These are phyloP conservation scores for Lactarius sp. DNA, from an alignment of 768 basidiomycete genomes.

Conservation along the genomic window DNA sequence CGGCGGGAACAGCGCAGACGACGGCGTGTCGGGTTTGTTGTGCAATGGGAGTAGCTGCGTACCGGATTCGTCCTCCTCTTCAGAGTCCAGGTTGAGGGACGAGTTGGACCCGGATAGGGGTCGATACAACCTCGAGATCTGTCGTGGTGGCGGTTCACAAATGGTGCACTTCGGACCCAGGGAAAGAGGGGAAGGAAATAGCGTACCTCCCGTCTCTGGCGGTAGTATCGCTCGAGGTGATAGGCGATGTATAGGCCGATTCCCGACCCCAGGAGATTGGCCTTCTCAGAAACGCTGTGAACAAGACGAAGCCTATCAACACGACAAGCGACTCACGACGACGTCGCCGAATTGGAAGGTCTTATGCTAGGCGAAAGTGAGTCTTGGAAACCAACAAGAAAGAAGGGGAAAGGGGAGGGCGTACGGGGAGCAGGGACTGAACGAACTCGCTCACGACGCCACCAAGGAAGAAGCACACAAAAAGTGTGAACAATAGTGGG, in stretches of 20 bases:
- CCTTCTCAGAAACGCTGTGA: conserved; percentile 39
- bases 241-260: conserved; percentile 64
- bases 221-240: conserved; percentile 69
- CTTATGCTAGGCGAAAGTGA: conserved; percentile 46
- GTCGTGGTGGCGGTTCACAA: background rate
- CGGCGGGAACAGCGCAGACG: conserved; percentile 7
- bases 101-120: conserved; percentile 50
- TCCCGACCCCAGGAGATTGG: conserved; percentile 70
- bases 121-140: conserved; percentile 77
- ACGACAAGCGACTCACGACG: conserved; percentile 42
- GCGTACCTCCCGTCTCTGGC: conserved; percentile 69
- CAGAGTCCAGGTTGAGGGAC: conserved; percentile 42
- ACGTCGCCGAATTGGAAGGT: conserved; percentile 70
- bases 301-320: background rate
- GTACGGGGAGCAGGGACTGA: conserved; percentile 69
- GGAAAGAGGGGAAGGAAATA: conserved; percentile 1
- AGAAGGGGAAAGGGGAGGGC: conserved; percentile 18
- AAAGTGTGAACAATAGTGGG: conserved; percentile 58
- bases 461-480: conserved; percentile 75
- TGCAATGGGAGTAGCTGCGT: conserved; percentile 61
- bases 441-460: conserved; percentile 79
- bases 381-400: background rate
- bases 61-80: conserved; percentile 44
- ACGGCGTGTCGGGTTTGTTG: conserved; percentile 25
- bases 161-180: background rate